A percentile compares a stretch with the other conserved stretches of the same genome.
phyloP scores from a whole-genome alignment of 192 early-diverging fungal genomes.

The Coemansia sp. region DNA sequence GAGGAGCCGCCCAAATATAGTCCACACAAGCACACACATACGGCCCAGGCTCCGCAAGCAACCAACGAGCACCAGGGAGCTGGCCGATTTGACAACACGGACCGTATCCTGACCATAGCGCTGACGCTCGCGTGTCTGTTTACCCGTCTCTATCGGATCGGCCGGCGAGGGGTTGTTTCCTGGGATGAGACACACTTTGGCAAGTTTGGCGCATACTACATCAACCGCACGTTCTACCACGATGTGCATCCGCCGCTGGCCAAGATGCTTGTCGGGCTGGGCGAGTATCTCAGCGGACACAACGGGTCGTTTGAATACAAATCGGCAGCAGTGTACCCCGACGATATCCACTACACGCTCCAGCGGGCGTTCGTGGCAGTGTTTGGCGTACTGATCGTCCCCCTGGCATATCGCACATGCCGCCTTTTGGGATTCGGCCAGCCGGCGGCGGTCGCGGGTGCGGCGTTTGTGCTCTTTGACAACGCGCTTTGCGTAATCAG shows the following conservation, averaged over 20 bases:
- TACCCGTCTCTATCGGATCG: conserved; percentile 57
- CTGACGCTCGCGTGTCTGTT: conserved; percentile 15
- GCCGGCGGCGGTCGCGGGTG: conserved; percentile 65
- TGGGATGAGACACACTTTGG: conserved; percentile 98
- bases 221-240: conserved; percentile 91
- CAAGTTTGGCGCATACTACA: conserved; percentile 91
- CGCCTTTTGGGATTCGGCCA: conserved; percentile 69
- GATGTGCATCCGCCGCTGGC: conserved; percentile 97
- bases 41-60: no score
- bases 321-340: conserved; percentile 62
- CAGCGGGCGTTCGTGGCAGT: conserved; percentile 88
- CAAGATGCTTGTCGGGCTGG: conserved; percentile 88
- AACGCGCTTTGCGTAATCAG: conserved; percentile 62
- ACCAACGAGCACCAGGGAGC: no score
- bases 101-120: no score
- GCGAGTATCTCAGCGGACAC: conserved; percentile 78
- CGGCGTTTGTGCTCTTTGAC: conserved; percentile 76
- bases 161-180: conserved; percentile 50
- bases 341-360: conserved; percentile 71
- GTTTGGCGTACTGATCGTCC: conserved; percentile 85
- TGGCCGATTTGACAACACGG: no score
- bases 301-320: conserved; percentile 85
- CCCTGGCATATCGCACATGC: conserved; percentile 88
- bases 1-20: no score
- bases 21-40: no score